Conservation (phyloP, 768 basidiomycete species). For the Galerina marginata region DNA sequence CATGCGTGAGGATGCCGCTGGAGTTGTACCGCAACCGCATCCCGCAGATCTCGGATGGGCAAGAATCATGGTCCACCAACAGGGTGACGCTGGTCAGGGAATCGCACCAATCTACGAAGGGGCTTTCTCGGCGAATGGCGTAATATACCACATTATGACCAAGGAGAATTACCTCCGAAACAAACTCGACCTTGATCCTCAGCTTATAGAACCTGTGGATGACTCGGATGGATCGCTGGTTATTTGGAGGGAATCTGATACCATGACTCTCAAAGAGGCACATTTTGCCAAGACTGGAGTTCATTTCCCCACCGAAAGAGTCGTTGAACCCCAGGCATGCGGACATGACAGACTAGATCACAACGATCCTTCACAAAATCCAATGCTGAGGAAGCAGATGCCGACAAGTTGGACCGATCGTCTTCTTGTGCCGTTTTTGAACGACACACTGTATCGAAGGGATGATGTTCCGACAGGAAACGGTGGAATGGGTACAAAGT, state of each 20-base stretch:
- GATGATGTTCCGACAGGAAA: slow-evolving; percentile 64
- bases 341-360: slow-evolving; percentile 72
- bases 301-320: slow-evolving; percentile 17
- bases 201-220: slow-evolving; percentile 41
- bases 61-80: slow-evolving; percentile 73
- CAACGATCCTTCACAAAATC: slow-evolving; percentile 67
- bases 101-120: slow-evolving; percentile 73
- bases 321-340: slow-evolving; percentile 51
- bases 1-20: slow-evolving; percentile 67
- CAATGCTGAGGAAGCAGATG: slow-evolving; percentile 43
- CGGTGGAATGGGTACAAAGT: slow-evolving; percentile 61
- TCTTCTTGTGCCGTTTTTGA: slow-evolving; percentile 40
- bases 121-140: slow-evolving; percentile 71
- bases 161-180: slow-evolving; percentile 72
- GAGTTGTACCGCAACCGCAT: slow-evolving; percentile 49
- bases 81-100: slow-evolving; percentile 53
- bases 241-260: slow-evolving; percentile 78
- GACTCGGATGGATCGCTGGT: slow-evolving; percentile 61
- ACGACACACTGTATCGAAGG: slow-evolving; percentile 46
- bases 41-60: slow-evolving; percentile 73
- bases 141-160: slow-evolving; percentile 73
- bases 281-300: slow-evolving; percentile 36
- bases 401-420: slow-evolving; percentile 45
- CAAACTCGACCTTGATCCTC: slow-evolving; percentile 63
- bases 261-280: slow-evolving; percentile 59